phyloP scores from a whole-genome alignment of 192 early-diverging fungal genomes.

The Hyaloraphidium curvatum region DNA sequence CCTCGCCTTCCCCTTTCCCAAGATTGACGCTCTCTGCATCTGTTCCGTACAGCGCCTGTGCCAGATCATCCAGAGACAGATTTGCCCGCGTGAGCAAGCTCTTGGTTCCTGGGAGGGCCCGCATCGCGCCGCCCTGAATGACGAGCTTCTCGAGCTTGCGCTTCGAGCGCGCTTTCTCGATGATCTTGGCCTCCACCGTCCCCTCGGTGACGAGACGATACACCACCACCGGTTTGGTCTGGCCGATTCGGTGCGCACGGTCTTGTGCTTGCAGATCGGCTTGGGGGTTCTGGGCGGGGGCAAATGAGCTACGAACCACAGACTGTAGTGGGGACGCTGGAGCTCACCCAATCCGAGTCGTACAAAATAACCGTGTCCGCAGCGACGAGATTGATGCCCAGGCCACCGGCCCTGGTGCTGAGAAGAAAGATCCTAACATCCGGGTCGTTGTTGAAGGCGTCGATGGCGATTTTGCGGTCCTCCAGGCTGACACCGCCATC shows the following conservation, averaged over 20 bases:
- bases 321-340: not conserved
- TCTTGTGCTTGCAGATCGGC: conserved; percentile 93
- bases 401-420: conserved; percentile 46
- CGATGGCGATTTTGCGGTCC: conserved; percentile 20
- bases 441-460: conserved; percentile 21
- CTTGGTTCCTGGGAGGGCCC: not conserved
- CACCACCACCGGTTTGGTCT: conserved; percentile 74
- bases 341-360: conserved; percentile 53
- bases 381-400: conserved; percentile 59
- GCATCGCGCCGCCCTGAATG: conserved; percentile 42
- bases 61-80: conserved; percentile 2
- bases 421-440: conserved; percentile 28
- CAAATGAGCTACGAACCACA: not conserved
- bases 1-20: too few relatives aligned
- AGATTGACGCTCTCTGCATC: conserved; percentile 20
- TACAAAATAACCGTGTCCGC: conserved; percentile 64
- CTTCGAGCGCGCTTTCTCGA: conserved; percentile 63
- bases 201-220: conserved; percentile 72
- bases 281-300: conserved; percentile 72
- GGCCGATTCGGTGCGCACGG: conserved; percentile 91
- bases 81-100: conserved; percentile 6
- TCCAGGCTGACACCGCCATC: conserved; percentile 23
- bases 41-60: not conserved
- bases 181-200: conserved; percentile 67
- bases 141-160: conserved; percentile 82